These are phyloP conservation scores for Fraxinus albicans DNA, from an alignment of 305 asterid genomes.

Conservation along the genomic window DNA sequence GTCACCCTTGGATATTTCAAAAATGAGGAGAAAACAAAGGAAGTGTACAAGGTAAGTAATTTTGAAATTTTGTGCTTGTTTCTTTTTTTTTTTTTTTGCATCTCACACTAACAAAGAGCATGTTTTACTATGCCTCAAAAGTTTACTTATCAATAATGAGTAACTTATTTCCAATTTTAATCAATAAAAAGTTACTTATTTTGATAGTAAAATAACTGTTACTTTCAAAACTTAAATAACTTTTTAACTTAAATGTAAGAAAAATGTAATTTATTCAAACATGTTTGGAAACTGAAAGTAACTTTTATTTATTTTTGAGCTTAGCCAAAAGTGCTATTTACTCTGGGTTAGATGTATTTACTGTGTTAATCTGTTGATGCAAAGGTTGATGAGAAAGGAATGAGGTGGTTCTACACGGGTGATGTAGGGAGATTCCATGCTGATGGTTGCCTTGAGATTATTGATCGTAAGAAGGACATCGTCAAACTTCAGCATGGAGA, in stretches of 20 bases:
- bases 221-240: neutral
- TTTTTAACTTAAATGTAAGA: neutral
- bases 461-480: constrained; percentile 94
- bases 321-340: neutral
- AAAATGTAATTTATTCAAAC: neutral
- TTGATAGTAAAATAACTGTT: neutral
- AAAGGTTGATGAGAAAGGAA: constrained; percentile 83
- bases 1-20: constrained; percentile 93
- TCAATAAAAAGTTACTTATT: neutral
- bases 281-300: neutral
- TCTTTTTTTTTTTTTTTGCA: neutral
- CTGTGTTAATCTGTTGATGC: neutral
- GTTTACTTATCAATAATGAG: neutral
- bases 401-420: constrained; percentile 92
- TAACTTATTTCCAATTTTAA: too few relatives aligned
- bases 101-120: neutral
- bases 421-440: constrained; percentile 85
- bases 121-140: neutral
- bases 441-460: constrained; percentile 93
- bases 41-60: constrained; percentile 78
- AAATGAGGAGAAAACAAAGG: constrained; percentile 76
- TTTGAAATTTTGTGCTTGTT: neutral
- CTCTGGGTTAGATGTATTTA: neutral
- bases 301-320: neutral
- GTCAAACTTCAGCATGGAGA: constrained; percentile 98